Evolutionary conservation across 768 basidiomycete genomes (phyloP).

Genomic region (Psilocybe subaeruginosa): DNA sequence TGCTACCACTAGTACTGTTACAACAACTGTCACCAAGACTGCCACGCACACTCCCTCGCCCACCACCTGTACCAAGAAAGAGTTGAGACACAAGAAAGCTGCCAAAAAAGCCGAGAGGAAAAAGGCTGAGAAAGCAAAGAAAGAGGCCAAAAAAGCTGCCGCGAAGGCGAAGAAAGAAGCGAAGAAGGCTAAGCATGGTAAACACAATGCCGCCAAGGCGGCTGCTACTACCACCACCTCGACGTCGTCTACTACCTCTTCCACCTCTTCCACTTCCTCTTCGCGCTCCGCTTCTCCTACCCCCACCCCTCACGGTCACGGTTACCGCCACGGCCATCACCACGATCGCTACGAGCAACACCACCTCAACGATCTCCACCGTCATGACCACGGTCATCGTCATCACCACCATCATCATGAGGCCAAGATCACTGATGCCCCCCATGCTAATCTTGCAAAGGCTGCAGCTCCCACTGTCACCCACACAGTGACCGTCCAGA

Average conservation of each 20-base stretch:
- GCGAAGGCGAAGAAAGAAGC: slow-evolving; percentile 14
- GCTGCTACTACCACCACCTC: neutral
- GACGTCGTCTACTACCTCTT: slow-evolving; percentile 11
- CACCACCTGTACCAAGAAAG: slow-evolving; percentile 23
- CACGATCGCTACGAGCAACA: slow-evolving; percentile 8
- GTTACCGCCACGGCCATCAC: slow-evolving; percentile 1
- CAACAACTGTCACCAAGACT: slow-evolving; percentile 21
- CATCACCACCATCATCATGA: slow-evolving; percentile 14
- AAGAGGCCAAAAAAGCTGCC: slow-evolving; percentile 11
- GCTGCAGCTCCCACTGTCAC: slow-evolving; percentile 18
- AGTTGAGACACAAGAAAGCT: slow-evolving; percentile 20
- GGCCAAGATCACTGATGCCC: slow-evolving; percentile 18
- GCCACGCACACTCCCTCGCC: slow-evolving; percentile 20
- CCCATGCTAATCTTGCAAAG: slow-evolving; percentile 13
- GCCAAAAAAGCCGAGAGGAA: slow-evolving; percentile 18
- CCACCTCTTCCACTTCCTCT: slow-evolving; percentile 11
- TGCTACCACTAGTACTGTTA: slow-evolving; percentile 13
- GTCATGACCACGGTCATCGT: slow-evolving; percentile 1
- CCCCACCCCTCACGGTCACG: slow-evolving; percentile 2
- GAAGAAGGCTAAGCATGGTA: slow-evolving; percentile 5
- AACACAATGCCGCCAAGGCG: slow-evolving; percentile 1
- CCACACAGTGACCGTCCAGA: slow-evolving; percentile 22
- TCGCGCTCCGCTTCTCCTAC: slow-evolving; percentile 6
- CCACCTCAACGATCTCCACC: slow-evolving; percentile 11
- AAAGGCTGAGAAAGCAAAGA: slow-evolving; percentile 18